Evolutionary conservation across 2,329 filamentous ascomycete species (phyloP).

Genomic region (Sporothrix globosa): DNA sequence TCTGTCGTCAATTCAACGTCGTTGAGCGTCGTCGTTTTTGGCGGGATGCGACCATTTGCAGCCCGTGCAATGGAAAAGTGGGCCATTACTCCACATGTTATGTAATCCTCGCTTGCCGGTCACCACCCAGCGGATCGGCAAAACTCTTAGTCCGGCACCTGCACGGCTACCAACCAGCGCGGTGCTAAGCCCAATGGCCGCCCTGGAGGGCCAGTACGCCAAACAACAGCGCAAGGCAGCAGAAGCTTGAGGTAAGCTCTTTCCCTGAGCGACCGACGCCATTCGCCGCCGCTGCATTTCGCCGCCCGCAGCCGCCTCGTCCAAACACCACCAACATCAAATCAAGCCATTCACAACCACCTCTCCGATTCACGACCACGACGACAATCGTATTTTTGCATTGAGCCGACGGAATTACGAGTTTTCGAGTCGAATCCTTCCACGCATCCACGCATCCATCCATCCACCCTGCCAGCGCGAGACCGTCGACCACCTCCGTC

Average conservation of each 20-base stretch:
- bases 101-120: background rate
- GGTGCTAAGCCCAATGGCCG: background rate
- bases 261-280: conserved; percentile 21
- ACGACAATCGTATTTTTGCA: conserved; percentile 8
- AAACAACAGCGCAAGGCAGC: conserved; percentile 42
- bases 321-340: background rate
- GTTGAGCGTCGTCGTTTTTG: conserved; percentile 1
- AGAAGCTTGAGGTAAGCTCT: conserved; percentile 47
- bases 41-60: conserved; percentile 15
- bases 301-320: conserved; percentile 8
- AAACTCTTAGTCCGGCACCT: background rate
- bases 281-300: background rate
- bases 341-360: background rate
- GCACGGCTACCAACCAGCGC: background rate
- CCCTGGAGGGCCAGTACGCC: background rate
- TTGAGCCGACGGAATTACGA: background rate
- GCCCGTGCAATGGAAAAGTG: background rate
- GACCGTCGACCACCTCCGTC: background rate
- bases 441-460: background rate
- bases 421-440: background rate
- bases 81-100: background rate
- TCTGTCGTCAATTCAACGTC: background rate
- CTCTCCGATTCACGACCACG: background rate
- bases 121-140: background rate
- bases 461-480: background rate